A percentile compares a stretch with the other conserved stretches of the same genome.
phyloP scores from a whole-genome alignment of 805 yeast species.

The Ascoidea rubescens region DNA sequence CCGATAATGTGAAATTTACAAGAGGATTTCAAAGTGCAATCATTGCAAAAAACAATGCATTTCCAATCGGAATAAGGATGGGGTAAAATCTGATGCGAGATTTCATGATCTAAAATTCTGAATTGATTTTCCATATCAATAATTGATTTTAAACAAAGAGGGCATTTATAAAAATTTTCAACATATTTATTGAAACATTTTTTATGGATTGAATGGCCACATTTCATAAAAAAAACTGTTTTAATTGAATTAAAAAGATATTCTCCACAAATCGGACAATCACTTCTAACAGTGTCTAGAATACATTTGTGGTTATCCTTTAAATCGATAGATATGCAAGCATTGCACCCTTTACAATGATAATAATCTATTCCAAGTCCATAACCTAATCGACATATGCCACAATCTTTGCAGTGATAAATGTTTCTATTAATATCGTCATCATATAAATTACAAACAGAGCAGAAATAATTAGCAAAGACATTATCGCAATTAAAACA shows the following conservation, averaged over 20 bases:
- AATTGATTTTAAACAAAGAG: slow-evolving; percentile 75
- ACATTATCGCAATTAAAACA: slow-evolving; percentile 56
- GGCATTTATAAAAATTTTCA: slow-evolving; percentile 81
- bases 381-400: slow-evolving; percentile 80
- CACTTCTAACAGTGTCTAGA: slow-evolving; percentile 76
- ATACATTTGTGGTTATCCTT: slow-evolving; percentile 72
- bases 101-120: slow-evolving; percentile 75
- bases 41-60: slow-evolving; percentile 68
- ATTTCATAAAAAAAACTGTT: slow-evolving; percentile 80
- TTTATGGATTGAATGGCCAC: slow-evolving; percentile 93
- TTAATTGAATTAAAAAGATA: slow-evolving; percentile 72
- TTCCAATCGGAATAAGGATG: slow-evolving; percentile 67
- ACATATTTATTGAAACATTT: slow-evolving; percentile 69
- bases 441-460: slow-evolving; percentile 68
- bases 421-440: slow-evolving; percentile 69
- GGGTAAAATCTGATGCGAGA: slow-evolving; percentile 63
- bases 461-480: slow-evolving; percentile 69
- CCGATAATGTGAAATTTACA: slow-evolving; percentile 76
- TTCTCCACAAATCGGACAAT: slow-evolving; percentile 89
- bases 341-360: slow-evolving; percentile 83
- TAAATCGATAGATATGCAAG: slow-evolving; percentile 72
- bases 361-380: slow-evolving; percentile 83
- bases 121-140: slow-evolving; percentile 83
- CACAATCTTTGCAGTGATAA: slow-evolving; percentile 87
- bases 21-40: slow-evolving; percentile 72